Evolutionary conservation across 108 stramenopile species (phyloP).

Genomic region (Pseudonitzschia delicatissima): DNA sequence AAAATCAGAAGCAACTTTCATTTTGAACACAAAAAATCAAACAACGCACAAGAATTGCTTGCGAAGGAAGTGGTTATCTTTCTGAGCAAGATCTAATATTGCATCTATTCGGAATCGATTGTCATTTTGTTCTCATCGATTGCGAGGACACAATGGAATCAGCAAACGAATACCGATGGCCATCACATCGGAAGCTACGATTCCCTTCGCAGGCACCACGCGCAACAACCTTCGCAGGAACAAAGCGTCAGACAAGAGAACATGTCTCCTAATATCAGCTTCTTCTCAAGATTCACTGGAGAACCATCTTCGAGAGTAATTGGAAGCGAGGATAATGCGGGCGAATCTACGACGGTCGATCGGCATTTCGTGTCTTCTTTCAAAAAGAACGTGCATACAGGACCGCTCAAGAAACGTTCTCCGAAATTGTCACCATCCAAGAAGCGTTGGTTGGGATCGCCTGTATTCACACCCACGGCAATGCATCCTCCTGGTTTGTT

Average conservation of each 20-base stretch:
- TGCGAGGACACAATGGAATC: neutral
- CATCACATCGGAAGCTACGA: neutral
- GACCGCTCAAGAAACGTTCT: constrained; percentile 28
- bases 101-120: too few relatives aligned
- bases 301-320: too few relatives aligned
- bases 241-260: neutral
- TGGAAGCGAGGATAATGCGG: neutral
- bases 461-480: neutral
- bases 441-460: too few relatives aligned
- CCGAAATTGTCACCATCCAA: constrained; percentile 1
- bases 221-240: neutral
- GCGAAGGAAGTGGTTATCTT: too few relatives aligned
- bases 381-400: neutral
- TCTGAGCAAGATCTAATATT: too few relatives aligned
- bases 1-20: too few relatives aligned
- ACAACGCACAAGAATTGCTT: too few relatives aligned
- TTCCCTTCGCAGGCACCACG: neutral
- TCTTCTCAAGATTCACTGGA: neutral
- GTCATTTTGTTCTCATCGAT: neutral
- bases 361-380: neutral
- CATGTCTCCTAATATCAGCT: neutral
- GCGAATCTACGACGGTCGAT: neutral
- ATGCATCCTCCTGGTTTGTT: neutral
- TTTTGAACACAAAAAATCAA: too few relatives aligned
- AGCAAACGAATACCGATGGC: neutral